phyloP scores from a whole-genome alignment of 129 eudicot species.

The Pittosporum tobira region DNA sequence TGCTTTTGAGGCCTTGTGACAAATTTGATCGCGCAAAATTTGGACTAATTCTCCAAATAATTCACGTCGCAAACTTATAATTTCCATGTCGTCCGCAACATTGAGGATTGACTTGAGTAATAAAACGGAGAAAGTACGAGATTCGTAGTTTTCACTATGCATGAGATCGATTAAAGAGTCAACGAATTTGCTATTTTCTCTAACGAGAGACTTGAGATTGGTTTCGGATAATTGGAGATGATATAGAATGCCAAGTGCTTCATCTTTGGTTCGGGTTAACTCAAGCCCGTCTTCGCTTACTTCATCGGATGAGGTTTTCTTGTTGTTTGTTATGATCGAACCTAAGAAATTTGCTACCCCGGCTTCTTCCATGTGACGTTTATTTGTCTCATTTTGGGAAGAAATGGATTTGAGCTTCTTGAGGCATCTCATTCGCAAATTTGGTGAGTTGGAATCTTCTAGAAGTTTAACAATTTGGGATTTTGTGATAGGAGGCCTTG shows the following conservation, averaged over 20 bases:
- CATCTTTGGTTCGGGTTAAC: slow-evolving; percentile 19
- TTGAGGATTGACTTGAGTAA: slow-evolving; percentile 26
- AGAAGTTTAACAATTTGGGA: slow-evolving; percentile 41
- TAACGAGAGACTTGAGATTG: slow-evolving; percentile 13
- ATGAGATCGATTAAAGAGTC: slow-evolving; percentile 25
- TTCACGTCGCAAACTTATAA: slow-evolving; percentile 17
- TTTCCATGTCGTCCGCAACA: slow-evolving; percentile 15
- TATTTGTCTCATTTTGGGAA: slow-evolving; percentile 36
- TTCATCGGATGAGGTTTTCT: not conserved
- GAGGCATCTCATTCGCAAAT: slow-evolving; percentile 20
- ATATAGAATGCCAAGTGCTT: slow-evolving; percentile 30
- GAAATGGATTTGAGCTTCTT: slow-evolving; percentile 35
- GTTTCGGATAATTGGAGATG: slow-evolving; percentile 30
- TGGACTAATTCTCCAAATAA: slow-evolving; percentile 33
- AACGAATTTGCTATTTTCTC: slow-evolving; percentile 14
- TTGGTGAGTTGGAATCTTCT: slow-evolving; percentile 29
- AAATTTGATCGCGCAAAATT: slow-evolving; percentile 34
- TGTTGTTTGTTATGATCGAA: slow-evolving; percentile 13
- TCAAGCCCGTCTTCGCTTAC: slow-evolving; percentile 19
- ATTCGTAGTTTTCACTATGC: slow-evolving; percentile 29
- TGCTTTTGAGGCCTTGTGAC: slow-evolving; percentile 35
- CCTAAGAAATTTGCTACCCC: slow-evolving; percentile 37
- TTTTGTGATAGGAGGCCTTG: slow-evolving; percentile 34
- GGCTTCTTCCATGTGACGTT: slow-evolving; percentile 37
- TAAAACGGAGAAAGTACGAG: slow-evolving; percentile 29